These are phyloP conservation scores for Cucurbita argyrosperma DNA, from an alignment of 306 rosid genomes.

Conservation along the genomic window DNA sequence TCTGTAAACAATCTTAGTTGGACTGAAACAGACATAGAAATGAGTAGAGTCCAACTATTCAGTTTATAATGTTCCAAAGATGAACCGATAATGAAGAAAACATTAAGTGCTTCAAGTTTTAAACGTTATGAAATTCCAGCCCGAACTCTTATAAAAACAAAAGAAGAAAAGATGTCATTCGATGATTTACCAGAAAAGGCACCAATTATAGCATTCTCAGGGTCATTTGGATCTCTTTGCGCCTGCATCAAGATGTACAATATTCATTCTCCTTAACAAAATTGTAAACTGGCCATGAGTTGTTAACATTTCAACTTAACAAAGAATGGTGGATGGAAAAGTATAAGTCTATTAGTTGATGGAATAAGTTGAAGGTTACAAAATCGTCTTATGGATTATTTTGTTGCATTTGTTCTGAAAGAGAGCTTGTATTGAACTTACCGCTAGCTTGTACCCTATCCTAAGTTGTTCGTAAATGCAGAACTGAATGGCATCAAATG, in stretches of 20 bases:
- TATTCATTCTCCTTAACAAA: not conserved
- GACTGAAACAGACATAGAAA: not conserved
- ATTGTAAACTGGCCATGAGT: not conserved
- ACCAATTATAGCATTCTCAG: slow-evolving; percentile 63
- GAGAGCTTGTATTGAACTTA: slow-evolving; percentile 16
- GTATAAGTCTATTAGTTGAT: not conserved
- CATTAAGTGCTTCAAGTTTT: not conserved
- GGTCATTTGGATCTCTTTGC: slow-evolving; percentile 54
- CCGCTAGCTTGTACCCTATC: slow-evolving; percentile 61
- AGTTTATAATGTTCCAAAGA: not conserved
- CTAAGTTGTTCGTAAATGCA: slow-evolving; percentile 77
- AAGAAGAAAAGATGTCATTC: not conserved
- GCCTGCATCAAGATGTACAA: slow-evolving; percentile 23
- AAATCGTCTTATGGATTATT: not conserved
- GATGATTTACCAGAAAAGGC: slow-evolving; percentile 45
- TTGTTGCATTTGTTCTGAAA: not conserved
- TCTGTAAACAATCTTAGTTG: not conserved
- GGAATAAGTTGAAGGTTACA: not conserved
- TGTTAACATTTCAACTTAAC: not conserved
- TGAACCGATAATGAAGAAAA: not conserved
- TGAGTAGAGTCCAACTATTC: not conserved
- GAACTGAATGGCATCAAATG: slow-evolving; percentile 68
- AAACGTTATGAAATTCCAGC: not conserved
- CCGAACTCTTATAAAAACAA: not conserved
- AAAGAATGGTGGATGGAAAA: not conserved